phyloP scores from a whole-genome alignment of 352 stramenopile genomes.

The Pythium brachiatum region DNA sequence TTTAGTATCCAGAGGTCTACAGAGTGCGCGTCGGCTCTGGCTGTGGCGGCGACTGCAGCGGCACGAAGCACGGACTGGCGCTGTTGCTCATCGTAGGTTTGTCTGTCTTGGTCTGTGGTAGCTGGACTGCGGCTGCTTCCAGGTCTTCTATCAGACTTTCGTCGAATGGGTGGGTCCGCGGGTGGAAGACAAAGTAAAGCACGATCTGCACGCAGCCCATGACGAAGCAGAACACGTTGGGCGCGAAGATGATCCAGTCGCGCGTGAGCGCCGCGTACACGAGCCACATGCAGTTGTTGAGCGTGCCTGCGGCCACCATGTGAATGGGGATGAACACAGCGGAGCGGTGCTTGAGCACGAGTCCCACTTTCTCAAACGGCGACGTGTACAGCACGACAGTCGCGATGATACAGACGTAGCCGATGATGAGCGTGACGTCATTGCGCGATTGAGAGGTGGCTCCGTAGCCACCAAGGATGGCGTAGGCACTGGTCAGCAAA shows the following conservation, averaged over 20 bases:
- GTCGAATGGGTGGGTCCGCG: conserved; percentile 12
- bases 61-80: conserved; percentile 19
- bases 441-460: conserved; percentile 7
- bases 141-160: conserved; percentile 4
- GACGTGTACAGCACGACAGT: conserved; percentile 24
- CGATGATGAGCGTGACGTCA: conserved; percentile 17
- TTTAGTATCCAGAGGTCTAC: neutral
- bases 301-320: conserved; percentile 20
- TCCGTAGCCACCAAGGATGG: conserved; percentile 15
- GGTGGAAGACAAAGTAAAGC: conserved; percentile 20
- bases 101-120: neutral
- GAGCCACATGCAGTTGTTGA: conserved; percentile 21
- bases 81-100: neutral
- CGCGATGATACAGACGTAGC: conserved; percentile 17
- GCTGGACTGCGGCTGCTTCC: neutral
- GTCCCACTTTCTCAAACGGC: conserved; percentile 25
- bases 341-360: conserved; percentile 21
- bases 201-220: conserved; percentile 21
- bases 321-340: conserved; percentile 22
- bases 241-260: conserved; percentile 23
- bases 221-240: conserved; percentile 21
- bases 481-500: conserved; percentile 10
- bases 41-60: conserved; percentile 12
- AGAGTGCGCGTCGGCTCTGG: conserved; percentile 1
- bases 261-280: conserved; percentile 17